Evolutionary conservation across 148 eudicot genomes (phyloP).

Genomic region (Oxyria digyna): DNA sequence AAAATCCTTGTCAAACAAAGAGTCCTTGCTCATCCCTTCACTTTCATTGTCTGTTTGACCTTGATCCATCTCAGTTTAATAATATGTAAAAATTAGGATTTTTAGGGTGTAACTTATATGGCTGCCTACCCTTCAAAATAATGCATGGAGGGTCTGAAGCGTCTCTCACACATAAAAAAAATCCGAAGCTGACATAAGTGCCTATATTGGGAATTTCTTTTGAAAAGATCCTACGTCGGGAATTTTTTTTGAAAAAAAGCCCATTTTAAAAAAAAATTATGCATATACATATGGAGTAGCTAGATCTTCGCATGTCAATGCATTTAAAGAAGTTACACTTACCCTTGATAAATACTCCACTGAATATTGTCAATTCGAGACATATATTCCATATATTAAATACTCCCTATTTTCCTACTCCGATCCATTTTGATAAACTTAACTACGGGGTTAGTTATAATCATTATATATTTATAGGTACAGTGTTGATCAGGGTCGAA

Average conservation of each 20-base stretch:
- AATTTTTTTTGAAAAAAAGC: no score
- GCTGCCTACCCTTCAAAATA: background rate
- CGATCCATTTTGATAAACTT: no score
- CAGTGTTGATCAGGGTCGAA: background rate
- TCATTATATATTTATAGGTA: background rate
- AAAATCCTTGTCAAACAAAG: background rate
- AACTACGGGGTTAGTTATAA: no score
- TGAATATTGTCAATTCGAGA: background rate
- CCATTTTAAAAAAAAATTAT: no score
- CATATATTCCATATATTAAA: background rate
- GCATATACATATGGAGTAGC: background rate
- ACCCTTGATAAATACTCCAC: no score
- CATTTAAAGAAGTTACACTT: background rate
- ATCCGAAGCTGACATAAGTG: no score
- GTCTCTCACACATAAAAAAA: no score
- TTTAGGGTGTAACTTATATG: no score
- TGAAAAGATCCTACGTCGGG: no score
- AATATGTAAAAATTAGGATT: no score
- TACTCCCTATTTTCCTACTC: no score
- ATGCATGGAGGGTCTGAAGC: background rate
- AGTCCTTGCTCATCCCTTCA: conserved; percentile 6
- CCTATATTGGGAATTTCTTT: no score
- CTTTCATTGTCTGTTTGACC: conserved; percentile 6
- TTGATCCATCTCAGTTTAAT: background rate
- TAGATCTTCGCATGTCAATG: background rate